These are phyloP conservation scores for Petunia secreta DNA, from an alignment of 257 asterid species.

Conservation along the genomic window DNA sequence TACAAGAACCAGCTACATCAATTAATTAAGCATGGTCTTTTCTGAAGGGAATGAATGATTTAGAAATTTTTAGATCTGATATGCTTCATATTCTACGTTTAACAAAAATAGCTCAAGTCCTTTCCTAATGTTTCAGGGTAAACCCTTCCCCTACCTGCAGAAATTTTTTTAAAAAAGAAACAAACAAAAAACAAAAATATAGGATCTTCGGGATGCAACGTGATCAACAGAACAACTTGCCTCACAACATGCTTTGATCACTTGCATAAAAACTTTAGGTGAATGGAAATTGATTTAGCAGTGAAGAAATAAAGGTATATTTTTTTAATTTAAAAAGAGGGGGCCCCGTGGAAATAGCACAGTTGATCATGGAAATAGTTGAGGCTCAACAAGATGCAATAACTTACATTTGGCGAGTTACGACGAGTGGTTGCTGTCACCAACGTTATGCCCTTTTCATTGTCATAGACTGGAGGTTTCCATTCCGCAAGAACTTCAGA, in stretches of 20 bases:
- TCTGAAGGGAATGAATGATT: neutral
- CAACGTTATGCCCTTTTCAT: slow-evolving; percentile 67
- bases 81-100: neutral
- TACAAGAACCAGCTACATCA: neutral
- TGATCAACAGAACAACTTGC: slow-evolving; percentile 2
- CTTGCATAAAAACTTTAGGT: neutral
- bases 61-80: neutral
- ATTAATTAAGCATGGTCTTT: neutral
- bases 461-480: slow-evolving; percentile 94
- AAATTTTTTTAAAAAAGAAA: neutral
- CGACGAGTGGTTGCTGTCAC: slow-evolving; percentile 97
- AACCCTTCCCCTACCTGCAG: neutral
- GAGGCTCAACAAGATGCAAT: slow-evolving; percentile 16
- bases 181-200: neutral
- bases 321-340: neutral
- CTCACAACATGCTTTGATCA: slow-evolving; percentile 7
- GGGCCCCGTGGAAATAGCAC: neutral
- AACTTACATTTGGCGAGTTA: slow-evolving; percentile 88
- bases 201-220: neutral
- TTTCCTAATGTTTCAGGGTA: neutral
- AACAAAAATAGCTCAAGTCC: neutral
- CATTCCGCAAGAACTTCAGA: slow-evolving; percentile 88
- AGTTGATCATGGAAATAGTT: neutral
- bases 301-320: neutral
- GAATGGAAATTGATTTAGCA: neutral